A percentile compares a stretch with the other conserved stretches of the same genome.
Evolutionary conservation across 768 basidiomycete species (phyloP).

Genomic region (Lyophyllum semitale): DNA sequence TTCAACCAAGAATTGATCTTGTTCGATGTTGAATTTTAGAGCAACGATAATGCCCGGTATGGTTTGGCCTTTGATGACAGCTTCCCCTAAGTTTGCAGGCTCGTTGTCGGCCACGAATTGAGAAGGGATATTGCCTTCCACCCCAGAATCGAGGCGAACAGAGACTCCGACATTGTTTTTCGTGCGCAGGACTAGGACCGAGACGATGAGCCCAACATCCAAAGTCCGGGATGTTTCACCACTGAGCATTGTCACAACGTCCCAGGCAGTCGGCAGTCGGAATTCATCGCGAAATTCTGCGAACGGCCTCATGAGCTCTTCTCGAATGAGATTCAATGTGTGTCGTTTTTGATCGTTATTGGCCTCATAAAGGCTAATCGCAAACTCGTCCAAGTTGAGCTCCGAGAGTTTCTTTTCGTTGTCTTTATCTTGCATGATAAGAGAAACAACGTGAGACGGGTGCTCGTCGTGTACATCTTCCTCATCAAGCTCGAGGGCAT

Average conservation of each 20-base stretch:
- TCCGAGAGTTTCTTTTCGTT: slow-evolving; percentile 82
- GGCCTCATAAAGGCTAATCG: slow-evolving; percentile 84
- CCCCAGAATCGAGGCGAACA: slow-evolving; percentile 89
- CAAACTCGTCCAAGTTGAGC: slow-evolving; percentile 95
- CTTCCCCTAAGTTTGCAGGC: slow-evolving; percentile 39
- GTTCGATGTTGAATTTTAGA: slow-evolving; percentile 61
- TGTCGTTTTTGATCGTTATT: slow-evolving; percentile 87
- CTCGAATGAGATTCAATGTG: slow-evolving; percentile 84
- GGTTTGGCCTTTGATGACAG: slow-evolving; percentile 78
- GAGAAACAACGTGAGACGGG: slow-evolving; percentile 84
- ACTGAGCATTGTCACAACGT: slow-evolving; percentile 92
- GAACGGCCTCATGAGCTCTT: slow-evolving; percentile 82
- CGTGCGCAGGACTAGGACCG: slow-evolving; percentile 65
- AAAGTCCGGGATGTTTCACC: slow-evolving; percentile 87
- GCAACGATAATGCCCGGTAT: slow-evolving; percentile 78
- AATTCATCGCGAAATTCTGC: slow-evolving; percentile 73
- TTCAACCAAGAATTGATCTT: slow-evolving; percentile 68
- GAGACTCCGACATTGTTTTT: slow-evolving; percentile 49
- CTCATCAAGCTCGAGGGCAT: slow-evolving; percentile 95
- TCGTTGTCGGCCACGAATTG: slow-evolving; percentile 58
- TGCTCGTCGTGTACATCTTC: slow-evolving; percentile 93
- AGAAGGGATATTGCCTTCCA: slow-evolving; percentile 77
- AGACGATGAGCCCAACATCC: slow-evolving; percentile 77
- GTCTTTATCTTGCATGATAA: slow-evolving; percentile 83
- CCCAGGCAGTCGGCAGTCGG: slow-evolving; percentile 65